Evolutionary conservation across 441 rosid genomes (phyloP).

Genomic region (Populus tomentosa): DNA sequence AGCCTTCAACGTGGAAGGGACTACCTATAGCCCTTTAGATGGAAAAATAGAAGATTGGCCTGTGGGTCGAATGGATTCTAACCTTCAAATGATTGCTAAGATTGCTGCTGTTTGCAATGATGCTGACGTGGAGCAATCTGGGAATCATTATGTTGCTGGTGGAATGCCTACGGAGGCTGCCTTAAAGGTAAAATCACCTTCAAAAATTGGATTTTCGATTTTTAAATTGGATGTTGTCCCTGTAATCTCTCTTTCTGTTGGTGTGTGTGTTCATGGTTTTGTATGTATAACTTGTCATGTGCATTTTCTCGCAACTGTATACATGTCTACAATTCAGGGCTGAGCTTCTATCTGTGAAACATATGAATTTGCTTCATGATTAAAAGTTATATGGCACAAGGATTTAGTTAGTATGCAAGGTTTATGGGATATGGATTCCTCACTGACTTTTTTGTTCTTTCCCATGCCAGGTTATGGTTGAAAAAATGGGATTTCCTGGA

Average conservation of each 20-base stretch:
- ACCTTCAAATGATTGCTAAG: conserved; percentile 87
- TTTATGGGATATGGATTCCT: not conserved
- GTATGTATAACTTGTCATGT: not conserved
- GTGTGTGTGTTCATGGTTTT: not conserved
- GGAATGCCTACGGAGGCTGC: conserved; percentile 97
- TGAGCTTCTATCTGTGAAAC: conserved; percentile 3
- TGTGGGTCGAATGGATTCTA: conserved; percentile 62
- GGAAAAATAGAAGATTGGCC: conserved; percentile 80
- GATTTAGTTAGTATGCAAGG: not conserved
- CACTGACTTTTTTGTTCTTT: not conserved
- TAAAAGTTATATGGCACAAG: not conserved
- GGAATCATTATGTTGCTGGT: conserved; percentile 50
- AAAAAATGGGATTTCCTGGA: conserved; percentile 85
- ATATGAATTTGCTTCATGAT: not conserved
- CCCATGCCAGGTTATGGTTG: conserved; percentile 64
- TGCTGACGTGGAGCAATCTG: conserved; percentile 64
- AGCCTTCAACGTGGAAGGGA: conserved; percentile 73
- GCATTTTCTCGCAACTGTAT: not conserved
- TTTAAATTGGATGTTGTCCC: not conserved
- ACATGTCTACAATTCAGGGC: not conserved
- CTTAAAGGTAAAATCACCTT: conserved; percentile 45
- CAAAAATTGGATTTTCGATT: not conserved
- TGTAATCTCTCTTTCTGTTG: not conserved
- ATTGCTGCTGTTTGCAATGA: conserved; percentile 84
- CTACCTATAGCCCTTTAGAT: conserved; percentile 72